A percentile compares a stretch with the other conserved stretches of the same genome.
Evolutionary conservation across 768 basidiomycete genomes (phyloP).

Genomic region (Mrakia frigida): DNA sequence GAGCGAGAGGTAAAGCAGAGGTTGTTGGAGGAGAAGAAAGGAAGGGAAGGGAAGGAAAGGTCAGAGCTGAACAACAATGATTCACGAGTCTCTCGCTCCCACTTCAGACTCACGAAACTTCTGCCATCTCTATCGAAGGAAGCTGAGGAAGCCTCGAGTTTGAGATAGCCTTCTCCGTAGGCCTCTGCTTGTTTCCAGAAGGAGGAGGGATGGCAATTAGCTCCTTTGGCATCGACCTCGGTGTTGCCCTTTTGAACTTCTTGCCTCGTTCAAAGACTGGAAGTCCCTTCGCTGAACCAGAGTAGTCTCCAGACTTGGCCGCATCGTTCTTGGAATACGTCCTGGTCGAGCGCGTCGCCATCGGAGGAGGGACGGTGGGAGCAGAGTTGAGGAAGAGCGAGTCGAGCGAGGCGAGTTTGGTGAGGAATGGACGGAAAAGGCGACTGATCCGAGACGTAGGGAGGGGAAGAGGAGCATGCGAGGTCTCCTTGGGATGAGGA

Average conservation of each 20-base stretch:
- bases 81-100: neutral
- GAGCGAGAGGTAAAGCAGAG: neutral
- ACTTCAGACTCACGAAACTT: conserved; percentile 18
- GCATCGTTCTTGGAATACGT: neutral
- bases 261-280: conserved; percentile 15
- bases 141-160: neutral
- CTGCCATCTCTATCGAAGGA: conserved; percentile 7
- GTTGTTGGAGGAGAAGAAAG: neutral
- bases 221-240: conserved; percentile 8
- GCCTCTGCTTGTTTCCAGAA: neutral
- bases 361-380: neutral
- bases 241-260: conserved; percentile 2
- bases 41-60: no score
- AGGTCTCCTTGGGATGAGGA: neutral
- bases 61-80: conserved; percentile 2
- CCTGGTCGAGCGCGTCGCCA: neutral
- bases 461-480: neutral
- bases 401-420: conserved; percentile 7
- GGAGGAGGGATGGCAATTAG: conserved; percentile 3
- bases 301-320: conserved; percentile 2
- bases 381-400: conserved; percentile 16
- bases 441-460: conserved; percentile 17
- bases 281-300: conserved; percentile 10
- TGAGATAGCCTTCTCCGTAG: neutral
- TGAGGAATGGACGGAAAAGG: conserved; percentile 20